A percentile compares a stretch with the other conserved stretches of the same genome.
These are phyloP conservation scores for Scheffersomyces lignicola DNA, from an alignment of 1,139 yeast species.

Conservation along the genomic window DNA sequence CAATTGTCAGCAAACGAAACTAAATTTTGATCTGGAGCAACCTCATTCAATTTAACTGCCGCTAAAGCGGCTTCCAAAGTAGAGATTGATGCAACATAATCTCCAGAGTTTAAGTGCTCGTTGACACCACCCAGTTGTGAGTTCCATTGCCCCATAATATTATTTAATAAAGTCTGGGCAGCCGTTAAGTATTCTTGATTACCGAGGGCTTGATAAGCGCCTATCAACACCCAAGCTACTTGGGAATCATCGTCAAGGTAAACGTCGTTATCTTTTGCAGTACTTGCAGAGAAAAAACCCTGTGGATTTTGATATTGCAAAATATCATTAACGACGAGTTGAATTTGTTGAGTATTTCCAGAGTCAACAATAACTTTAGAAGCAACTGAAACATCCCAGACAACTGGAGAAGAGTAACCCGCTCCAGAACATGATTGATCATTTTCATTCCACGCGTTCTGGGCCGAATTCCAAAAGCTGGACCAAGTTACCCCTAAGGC, in stretches of 20 bases:
- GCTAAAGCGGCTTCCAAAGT: constrained; percentile 36
- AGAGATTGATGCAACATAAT: constrained; percentile 35
- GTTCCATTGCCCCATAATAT: constrained; percentile 20
- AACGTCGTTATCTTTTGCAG: constrained; percentile 25
- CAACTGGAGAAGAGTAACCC: constrained; percentile 15
- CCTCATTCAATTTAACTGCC: constrained; percentile 25
- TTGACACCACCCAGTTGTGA: constrained; percentile 27
- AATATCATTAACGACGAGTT: constrained; percentile 12
- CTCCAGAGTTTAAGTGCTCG: constrained; percentile 23
- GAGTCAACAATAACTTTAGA: constrained; percentile 17
- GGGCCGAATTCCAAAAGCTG: constrained; percentile 16
- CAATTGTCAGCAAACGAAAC: constrained; percentile 24
- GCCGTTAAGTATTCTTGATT: constrained; percentile 15
- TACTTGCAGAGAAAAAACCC: constrained; percentile 28
- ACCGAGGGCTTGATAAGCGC: constrained; percentile 21
- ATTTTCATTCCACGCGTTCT: constrained; percentile 12
- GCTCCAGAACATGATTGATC: constrained; percentile 14
- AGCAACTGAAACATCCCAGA: constrained; percentile 28
- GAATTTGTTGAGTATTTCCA: constrained; percentile 8
- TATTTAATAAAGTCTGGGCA: constrained; percentile 18
- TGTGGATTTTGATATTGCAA: constrained; percentile 14
- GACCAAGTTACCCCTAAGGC: constrained; percentile 10
- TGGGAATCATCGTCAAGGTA: constrained; percentile 39
- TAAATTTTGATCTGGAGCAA: constrained; percentile 17
- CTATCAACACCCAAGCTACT: constrained; percentile 30